Evolutionary conservation across 2,329 filamentous ascomycete genomes (phyloP).

Genomic region (Elsinoe arachidis): DNA sequence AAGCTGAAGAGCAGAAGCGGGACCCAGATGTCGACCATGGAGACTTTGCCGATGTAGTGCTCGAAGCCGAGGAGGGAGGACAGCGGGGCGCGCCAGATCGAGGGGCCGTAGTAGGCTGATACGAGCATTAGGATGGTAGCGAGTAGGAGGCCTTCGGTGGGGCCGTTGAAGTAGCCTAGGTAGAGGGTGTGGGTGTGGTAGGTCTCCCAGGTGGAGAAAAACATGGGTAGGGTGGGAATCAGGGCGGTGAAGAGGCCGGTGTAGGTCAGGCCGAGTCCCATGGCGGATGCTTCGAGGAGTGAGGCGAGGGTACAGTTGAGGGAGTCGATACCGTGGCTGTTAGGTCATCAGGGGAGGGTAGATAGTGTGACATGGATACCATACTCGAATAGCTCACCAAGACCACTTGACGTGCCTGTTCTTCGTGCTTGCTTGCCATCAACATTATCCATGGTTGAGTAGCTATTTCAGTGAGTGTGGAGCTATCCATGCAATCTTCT

Average conservation of each 20-base stretch:
- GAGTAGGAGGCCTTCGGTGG: constrained; percentile 88
- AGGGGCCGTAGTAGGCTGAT: constrained; percentile 79
- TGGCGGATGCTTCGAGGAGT: constrained; percentile 81
- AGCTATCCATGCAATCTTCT: constrained; percentile 6
- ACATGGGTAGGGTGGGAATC: constrained; percentile 91
- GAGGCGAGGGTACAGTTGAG: constrained; percentile 93
- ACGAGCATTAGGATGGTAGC: constrained; percentile 78
- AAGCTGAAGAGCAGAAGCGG: constrained; percentile 43
- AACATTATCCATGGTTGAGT: constrained; percentile 98
- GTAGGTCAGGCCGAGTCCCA: constrained; percentile 78
- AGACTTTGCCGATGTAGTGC: constrained; percentile 58
- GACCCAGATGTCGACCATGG: constrained; percentile 84
- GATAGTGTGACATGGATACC: constrained; percentile 27
- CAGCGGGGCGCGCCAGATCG: constrained; percentile 74
- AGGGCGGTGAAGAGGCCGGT: constrained; percentile 86
- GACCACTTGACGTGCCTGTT: constrained; percentile 86
- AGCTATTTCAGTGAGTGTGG: constrained; percentile 31
- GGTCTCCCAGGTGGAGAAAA: constrained; percentile 99
- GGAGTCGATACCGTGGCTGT: constrained; percentile 86
- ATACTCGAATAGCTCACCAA: constrained; percentile 91
- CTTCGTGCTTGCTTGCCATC: constrained; percentile 95
- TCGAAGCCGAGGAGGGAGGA: constrained; percentile 57
- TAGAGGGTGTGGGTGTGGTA: constrained; percentile 98
- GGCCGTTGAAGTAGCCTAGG: constrained; percentile 92
- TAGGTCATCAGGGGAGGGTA: neutral